phyloP scores from a whole-genome alignment of 1,284 basidiomycete species.

The Mycosarcoma mackinlayi region DNA sequence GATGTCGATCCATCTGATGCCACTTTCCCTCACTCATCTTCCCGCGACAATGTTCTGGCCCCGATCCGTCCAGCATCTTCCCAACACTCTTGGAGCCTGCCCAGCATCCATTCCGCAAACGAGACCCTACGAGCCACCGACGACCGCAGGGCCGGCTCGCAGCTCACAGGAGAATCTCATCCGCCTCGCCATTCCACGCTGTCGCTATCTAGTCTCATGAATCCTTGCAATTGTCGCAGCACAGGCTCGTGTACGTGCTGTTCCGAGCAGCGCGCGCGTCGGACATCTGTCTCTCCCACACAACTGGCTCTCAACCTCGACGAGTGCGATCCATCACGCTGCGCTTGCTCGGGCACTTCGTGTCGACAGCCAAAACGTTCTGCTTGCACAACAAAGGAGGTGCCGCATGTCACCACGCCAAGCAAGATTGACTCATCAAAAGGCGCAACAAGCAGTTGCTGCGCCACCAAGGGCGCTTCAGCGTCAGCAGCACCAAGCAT shows the following conservation, averaged over 20 bases:
- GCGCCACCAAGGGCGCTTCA: slow-evolving; percentile 17
- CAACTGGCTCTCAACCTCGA: not conserved
- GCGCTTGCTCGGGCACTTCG: slow-evolving; percentile 18
- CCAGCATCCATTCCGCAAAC: slow-evolving; percentile 28
- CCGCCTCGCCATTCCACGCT: slow-evolving; percentile 36
- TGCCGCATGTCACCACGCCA: too few species aligned
- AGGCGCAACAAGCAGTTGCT: slow-evolving; percentile 16
- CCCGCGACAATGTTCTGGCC: slow-evolving; percentile 20
- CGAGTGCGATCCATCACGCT: slow-evolving; percentile 13
- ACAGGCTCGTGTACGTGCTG: slow-evolving; percentile 46
- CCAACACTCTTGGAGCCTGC: slow-evolving; percentile 34
- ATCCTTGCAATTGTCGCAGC: slow-evolving; percentile 55
- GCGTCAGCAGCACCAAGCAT: slow-evolving; percentile 35
- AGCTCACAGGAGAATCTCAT: not conserved
- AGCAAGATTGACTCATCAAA: not conserved
- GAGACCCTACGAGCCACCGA: not conserved
- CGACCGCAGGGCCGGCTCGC: not conserved
- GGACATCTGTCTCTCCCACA: slow-evolving; percentile 12
- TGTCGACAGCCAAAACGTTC: slow-evolving; percentile 5
- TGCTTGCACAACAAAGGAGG: not conserved
- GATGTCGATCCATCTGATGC: not conserved
- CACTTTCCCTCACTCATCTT: not conserved
- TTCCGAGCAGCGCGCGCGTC: slow-evolving; percentile 16
- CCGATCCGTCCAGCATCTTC: slow-evolving; percentile 20
- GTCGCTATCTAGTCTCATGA: slow-evolving; percentile 56